These are phyloP conservation scores for Guadua angustifolia DNA, from an alignment of 176 grass and related monocot genomes.

Conservation along the genomic window DNA sequence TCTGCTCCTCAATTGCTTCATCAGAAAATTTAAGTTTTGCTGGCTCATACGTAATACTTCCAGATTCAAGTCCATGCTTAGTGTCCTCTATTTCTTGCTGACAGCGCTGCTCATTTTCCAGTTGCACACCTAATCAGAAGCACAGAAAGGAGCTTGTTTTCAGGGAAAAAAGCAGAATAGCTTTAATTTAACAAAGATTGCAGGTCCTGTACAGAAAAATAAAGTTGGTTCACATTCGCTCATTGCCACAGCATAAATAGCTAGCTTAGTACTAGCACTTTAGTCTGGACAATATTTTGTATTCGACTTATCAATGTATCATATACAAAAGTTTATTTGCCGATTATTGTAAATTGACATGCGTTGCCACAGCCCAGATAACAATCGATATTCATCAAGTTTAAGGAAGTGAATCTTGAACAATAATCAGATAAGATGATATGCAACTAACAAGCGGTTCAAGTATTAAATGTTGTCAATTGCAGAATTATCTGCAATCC, in stretches of 20 bases:
- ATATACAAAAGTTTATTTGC: constrained; percentile 7
- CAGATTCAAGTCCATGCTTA: constrained; percentile 75
- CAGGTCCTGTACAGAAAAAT: constrained; percentile 28
- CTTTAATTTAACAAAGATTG: constrained; percentile 22
- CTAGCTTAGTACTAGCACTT: background rate
- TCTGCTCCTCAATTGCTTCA: constrained; percentile 86
- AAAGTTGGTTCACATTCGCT: constrained; percentile 26
- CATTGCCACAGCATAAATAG: constrained; percentile 27
- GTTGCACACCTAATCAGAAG: constrained; percentile 67
- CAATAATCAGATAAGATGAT: constrained; percentile 4
- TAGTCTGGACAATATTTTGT: constrained; percentile 9
- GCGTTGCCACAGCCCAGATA: constrained; percentile 7
- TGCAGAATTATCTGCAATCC: constrained; percentile 13
- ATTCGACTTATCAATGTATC: background rate
- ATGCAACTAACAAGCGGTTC: background rate
- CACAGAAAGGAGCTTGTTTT: constrained; percentile 34
- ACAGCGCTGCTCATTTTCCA: constrained; percentile 91
- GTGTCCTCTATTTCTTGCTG: constrained; percentile 95
- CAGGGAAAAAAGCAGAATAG: constrained; percentile 6
- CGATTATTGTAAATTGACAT: background rate
- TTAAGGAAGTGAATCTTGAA: constrained; percentile 14
- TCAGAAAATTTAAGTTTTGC: constrained; percentile 91
- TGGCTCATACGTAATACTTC: constrained; percentile 73
- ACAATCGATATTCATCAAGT: background rate
- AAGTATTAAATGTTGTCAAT: constrained; percentile 9